These are phyloP conservation scores for Monascus ruber DNA, from an alignment of 2,329 filamentous ascomycete species.

Conservation along the genomic window DNA sequence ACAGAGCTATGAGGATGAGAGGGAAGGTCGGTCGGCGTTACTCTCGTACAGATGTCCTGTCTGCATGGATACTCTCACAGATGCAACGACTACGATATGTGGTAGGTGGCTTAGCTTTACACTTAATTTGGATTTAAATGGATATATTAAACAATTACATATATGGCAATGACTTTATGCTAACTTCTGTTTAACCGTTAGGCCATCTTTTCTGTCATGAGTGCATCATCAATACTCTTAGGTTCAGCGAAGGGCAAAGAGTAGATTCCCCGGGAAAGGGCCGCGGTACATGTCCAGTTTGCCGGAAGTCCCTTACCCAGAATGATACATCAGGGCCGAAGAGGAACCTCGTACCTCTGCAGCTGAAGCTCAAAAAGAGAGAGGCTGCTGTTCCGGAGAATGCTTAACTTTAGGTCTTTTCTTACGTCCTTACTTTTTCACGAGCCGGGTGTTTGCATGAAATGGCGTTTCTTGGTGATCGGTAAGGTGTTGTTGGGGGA, in stretches of 20 bases:
- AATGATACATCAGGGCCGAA: constrained; percentile 24
- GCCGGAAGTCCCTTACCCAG: constrained; percentile 29
- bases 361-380: constrained; percentile 25
- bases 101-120: constrained; percentile 32
- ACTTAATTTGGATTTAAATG: neutral
- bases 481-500: no score
- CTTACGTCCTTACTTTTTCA: neutral
- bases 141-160: neutral
- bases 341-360: constrained; percentile 27
- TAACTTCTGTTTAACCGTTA: constrained; percentile 14
- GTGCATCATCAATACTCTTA: constrained; percentile 50
- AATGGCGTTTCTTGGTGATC: no score
- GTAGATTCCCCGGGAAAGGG: constrained; percentile 20
- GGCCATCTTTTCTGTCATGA: constrained; percentile 55
- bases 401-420: neutral
- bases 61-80: constrained; percentile 50
- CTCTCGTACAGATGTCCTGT: constrained; percentile 48
- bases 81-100: constrained; percentile 49
- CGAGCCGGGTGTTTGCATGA: no score
- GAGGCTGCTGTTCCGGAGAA: neutral
- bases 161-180: neutral
- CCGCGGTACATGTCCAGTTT: constrained; percentile 34
- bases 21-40: constrained; percentile 23
- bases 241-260: constrained; percentile 41
- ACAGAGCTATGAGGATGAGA: constrained; percentile 15